phyloP scores from a whole-genome alignment of 139 green algal genomes.

The Coelastrella sp. region DNA sequence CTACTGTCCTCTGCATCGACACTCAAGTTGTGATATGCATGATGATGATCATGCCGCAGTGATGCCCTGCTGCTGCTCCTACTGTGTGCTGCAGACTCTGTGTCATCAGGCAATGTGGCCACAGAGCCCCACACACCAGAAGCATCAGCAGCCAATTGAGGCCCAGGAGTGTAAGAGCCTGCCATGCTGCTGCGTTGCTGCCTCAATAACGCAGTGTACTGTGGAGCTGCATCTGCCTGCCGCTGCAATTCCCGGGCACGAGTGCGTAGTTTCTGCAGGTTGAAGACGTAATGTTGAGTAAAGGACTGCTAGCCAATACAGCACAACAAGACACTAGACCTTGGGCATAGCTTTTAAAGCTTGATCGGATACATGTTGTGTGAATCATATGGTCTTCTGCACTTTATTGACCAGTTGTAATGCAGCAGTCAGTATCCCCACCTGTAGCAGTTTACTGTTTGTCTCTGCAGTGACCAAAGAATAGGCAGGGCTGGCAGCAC shows the following conservation, averaged over 20 bases:
- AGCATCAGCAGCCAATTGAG: neutral
- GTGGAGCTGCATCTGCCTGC: neutral
- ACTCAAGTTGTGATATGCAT: neutral
- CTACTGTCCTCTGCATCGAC: too few species aligned
- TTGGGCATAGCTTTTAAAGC: neutral
- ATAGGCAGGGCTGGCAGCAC: neutral
- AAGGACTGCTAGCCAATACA: too few species aligned
- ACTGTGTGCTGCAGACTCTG: neutral
- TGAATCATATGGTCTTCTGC: too few species aligned
- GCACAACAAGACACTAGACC: neutral
- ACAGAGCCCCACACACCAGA: neutral
- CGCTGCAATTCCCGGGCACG: neutral
- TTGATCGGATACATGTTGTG: too few species aligned
- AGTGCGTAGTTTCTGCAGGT: neutral
- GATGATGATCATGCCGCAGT: neutral
- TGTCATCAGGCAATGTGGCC: neutral
- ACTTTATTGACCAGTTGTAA: neutral
- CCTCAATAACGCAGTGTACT: neutral
- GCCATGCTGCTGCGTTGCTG: neutral
- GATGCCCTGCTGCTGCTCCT: constrained; percentile 20
- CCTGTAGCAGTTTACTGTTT: neutral
- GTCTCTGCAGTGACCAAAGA: neutral
- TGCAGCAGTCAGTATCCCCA: neutral
- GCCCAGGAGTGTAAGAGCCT: neutral
- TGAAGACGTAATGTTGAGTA: too few species aligned